Percentiles rank a stretch among this genome's conserved stretches.
phyloP scores from a whole-genome alignment of 768 basidiomycete genomes.

The Lactifluus pinguis region DNA sequence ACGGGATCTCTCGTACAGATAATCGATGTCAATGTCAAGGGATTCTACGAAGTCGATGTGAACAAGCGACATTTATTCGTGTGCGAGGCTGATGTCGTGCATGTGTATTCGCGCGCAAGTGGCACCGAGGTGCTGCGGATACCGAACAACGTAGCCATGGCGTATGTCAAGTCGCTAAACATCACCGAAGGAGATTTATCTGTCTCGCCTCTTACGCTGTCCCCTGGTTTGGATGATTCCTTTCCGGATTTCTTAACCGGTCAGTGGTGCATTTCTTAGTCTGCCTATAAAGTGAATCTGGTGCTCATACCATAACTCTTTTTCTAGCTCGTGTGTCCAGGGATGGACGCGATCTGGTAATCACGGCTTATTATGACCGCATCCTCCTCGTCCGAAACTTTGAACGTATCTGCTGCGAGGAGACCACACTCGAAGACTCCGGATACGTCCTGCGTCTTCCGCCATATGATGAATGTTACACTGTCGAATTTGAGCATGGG shows the following conservation, averaged over 20 bases:
- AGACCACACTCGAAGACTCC: neutral
- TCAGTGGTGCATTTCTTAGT: neutral
- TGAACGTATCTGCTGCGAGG: slow-evolving; percentile 21
- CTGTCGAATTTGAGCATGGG: slow-evolving; percentile 16
- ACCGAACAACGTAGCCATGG: neutral
- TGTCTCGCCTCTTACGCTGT: neutral
- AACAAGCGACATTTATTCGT: slow-evolving; percentile 49
- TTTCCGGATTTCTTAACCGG: neutral
- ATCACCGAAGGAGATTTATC: neutral
- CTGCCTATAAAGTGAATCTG: neutral
- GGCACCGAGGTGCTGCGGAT: slow-evolving; percentile 37
- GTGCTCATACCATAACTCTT: neutral
- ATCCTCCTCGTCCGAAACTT: slow-evolving; percentile 30
- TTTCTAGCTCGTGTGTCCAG: slow-evolving; percentile 30
- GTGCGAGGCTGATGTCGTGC: slow-evolving; percentile 39
- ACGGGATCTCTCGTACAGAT: slow-evolving; percentile 41
- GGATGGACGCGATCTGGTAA: slow-evolving; percentile 29
- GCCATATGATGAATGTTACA: neutral
- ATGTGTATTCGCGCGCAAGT: slow-evolving; percentile 44
- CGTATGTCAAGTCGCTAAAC: neutral
- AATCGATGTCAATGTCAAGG: slow-evolving; percentile 33
- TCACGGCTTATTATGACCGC: slow-evolving; percentile 20
- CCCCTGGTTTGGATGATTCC: neutral
- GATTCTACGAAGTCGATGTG: slow-evolving; percentile 53
- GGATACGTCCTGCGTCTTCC: neutral